Evolutionary conservation across 176 grass and related monocot species (phyloP), one percentile per base, ranked within the genome.

Genomic region (Lolium rigidum): DNA sequence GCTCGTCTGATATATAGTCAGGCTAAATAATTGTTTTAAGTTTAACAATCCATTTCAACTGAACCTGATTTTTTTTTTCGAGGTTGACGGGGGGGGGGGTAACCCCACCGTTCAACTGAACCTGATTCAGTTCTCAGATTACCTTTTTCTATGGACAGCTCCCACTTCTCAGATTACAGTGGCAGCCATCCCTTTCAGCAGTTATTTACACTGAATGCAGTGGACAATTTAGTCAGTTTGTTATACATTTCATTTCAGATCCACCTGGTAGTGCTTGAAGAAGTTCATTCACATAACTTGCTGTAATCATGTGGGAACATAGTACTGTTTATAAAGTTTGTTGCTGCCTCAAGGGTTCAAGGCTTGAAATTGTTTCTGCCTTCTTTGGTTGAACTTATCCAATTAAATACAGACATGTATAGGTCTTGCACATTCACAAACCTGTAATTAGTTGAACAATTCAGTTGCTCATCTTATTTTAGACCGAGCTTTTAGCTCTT

Each of bases 191-290:
- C 31, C 18, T 59, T 54, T 85, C 25, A 10, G 14, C 26, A 83
- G 43, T 70, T 64, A 21, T 38, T 76, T 52, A 16, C 39, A 20
- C 46, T 81, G 15, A 74, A 54, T 87, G 44, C 51, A 70, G 5
- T 9, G 44, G 12, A 74, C 7, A 50, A 16, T 74, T 17, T 14
- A 68, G 13, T 41, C 12, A 28, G 49, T 46, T 49, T 74, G 16
- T 4, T 59, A 17, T 82, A 47, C n/a, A 43, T 63, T 78, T 47
- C 18, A 3, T 78, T 21, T 15, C 58, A 18, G 1, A 51, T 22
- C 14, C 47, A 28, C 14, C 9, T 28, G 13, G 46, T 9, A 69
- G 3, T 69, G 66, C 35, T 69, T 41, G 16, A 69, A 69, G 35
- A 35, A 69, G 18, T 18, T 69, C 35, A 1, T 18, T 75, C 3